Evolutionary conservation across 192 early-diverging fungal species (phyloP), one percentile per base, ranked within the genome.

Genomic region (Entrophospora sp.): DNA sequence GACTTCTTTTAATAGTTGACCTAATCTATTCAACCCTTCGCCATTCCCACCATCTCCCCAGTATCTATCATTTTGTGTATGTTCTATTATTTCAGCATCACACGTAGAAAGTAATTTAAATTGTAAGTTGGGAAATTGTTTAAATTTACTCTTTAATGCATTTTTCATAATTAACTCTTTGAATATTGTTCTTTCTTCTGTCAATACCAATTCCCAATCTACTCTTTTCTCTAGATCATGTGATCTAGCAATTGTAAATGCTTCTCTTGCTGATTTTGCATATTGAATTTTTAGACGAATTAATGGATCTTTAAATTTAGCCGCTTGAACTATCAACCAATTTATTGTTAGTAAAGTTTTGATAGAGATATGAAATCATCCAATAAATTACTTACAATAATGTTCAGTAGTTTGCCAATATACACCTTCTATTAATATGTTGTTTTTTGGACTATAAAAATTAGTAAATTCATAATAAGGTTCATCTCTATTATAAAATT

Each of bases 381-480:
- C 22, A 24, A 10, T 10, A 34, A 31, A 22, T 20, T 63, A 63
- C 61, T 63, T 35, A 42, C 74, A 78, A 44, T 78, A 78, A 44
- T 78, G 74, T 36, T 78, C 77, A 2, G 77, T 75, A 3, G 74
- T 73, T 3, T 71, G 73, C 71, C 74, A 78, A 32, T 36, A 22
- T 18, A 30, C 28, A 1, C 62, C 61, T 14, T 68, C 48, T 16
- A 75, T 45, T 12, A 8, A 18, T 24, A 78, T 67, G n/a, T n/a
- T n/a, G n/a, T n/a, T n/a, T 7, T 63, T 62, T 1, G 71, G 40
- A 43, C 43, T 32, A 44, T 67, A 78, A 67, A 78, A 78, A 64
- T 78, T 78, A 32, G 71, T 75, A 43, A 78, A 75, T 37, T 73
- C 67, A 38, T 73, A 73, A 51, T 59, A 78, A 6, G 57, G 27